phyloP scores from a whole-genome alignment of 495 filamentous ascomycete genomes.

The Apodospora peruviana region DNA sequence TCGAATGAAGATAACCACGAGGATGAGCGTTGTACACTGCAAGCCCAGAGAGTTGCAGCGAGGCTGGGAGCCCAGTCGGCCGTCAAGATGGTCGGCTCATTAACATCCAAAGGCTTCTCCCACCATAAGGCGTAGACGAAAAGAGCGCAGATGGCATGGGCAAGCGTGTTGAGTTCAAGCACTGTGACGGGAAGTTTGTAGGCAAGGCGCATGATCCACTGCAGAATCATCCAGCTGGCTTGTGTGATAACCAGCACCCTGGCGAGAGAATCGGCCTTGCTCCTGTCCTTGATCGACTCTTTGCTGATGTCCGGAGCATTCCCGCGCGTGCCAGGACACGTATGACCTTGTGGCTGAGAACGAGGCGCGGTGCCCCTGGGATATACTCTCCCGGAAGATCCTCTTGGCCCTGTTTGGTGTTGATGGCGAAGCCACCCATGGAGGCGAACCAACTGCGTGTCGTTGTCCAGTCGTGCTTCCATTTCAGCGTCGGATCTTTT shows the following conservation, averaged over 20 bases:
- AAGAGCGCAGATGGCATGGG: constrained; percentile 31
- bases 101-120: constrained; percentile 8
- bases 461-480: constrained; percentile 1
- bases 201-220: constrained; percentile 16
- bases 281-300: constrained; percentile 8
- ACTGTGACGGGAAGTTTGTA: constrained; percentile 19
- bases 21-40: background rate
- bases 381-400: background rate
- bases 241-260: constrained; percentile 1
- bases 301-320: background rate
- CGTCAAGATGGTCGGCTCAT: background rate
- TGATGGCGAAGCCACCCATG: constrained; percentile 9
- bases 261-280: constrained; percentile 9
- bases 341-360: background rate
- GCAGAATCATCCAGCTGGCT: constrained; percentile 28
- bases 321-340: background rate
- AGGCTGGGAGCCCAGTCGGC: background rate
- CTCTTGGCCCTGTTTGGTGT: background rate
- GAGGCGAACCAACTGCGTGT: constrained; percentile 5
- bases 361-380: background rate
- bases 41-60: background rate
- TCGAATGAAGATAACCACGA: too few relatives aligned
- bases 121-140: constrained; percentile 24
- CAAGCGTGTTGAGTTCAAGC: constrained; percentile 33
- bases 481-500: background rate